Conservation (phyloP, 768 basidiomycete species). For the Leucocoprinus birnbaumii region DNA sequence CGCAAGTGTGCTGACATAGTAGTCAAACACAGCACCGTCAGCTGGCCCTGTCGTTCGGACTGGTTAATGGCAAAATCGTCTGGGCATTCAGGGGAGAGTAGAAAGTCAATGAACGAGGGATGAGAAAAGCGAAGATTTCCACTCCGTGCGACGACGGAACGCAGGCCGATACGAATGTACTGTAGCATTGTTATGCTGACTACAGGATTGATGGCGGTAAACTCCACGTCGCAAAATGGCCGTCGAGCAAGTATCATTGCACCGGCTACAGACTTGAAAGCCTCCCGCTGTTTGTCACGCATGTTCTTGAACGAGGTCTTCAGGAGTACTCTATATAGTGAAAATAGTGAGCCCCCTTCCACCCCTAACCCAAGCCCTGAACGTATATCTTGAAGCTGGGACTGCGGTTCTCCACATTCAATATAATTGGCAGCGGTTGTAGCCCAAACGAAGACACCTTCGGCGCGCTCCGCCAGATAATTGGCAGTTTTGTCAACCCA, state of each 20-base stretch:
- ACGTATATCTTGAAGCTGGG: conserved; percentile 12
- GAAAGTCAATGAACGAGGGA: conserved; percentile 25
- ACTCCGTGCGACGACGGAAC: conserved; percentile 17
- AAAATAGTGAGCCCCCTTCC: conserved; percentile 4
- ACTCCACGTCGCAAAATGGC: conserved; percentile 16
- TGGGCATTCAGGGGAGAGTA: conserved; percentile 16
- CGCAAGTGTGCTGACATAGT: conserved; percentile 25
- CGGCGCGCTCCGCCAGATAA: conserved; percentile 20
- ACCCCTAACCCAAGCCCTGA: conserved; percentile 13
- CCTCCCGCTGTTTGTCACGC: neutral
- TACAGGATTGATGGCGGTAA: neutral
- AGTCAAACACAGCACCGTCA: conserved; percentile 20
- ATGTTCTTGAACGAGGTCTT: neutral
- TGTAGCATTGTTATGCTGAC: conserved; percentile 13
- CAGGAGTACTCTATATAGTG: conserved; percentile 7
- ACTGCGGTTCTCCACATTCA: conserved; percentile 15
- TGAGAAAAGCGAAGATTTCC: conserved; percentile 19
- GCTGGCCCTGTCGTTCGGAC: conserved; percentile 14
- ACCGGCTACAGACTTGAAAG: conserved; percentile 18
- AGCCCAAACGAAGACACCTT: conserved; percentile 28
- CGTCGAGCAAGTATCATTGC: conserved; percentile 19
- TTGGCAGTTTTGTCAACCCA: conserved; percentile 20
- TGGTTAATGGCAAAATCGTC: conserved; percentile 16
- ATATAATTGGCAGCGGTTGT: conserved; percentile 19
- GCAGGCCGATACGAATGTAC: conserved; percentile 16